These are phyloP conservation scores for Nannizzia gypsea DNA, from an alignment of 2,329 filamentous ascomycete species.

Conservation along the genomic window DNA sequence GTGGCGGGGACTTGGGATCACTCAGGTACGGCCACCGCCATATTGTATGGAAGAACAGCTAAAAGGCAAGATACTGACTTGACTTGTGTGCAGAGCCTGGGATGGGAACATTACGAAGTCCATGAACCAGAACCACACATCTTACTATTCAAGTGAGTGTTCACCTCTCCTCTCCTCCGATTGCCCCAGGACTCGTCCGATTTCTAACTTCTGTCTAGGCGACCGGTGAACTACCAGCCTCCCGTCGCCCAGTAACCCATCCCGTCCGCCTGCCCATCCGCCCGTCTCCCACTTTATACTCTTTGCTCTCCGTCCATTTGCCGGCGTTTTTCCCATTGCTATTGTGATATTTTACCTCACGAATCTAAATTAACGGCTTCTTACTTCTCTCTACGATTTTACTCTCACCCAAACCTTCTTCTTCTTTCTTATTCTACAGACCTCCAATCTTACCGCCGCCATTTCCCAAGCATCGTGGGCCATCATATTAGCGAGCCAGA, in stretches of 20 bases:
- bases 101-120: slow-evolving; percentile 99
- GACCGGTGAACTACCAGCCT: slow-evolving; percentile 73
- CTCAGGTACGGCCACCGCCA: slow-evolving; percentile 52
- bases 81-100: slow-evolving; percentile 60
- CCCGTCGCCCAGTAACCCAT: slow-evolving; percentile 30
- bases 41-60: background rate
- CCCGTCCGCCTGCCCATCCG: background rate
- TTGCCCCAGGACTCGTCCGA: background rate
- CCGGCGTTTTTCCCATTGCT: slow-evolving; percentile 8
- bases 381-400: background rate
- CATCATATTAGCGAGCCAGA: background rate
- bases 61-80: background rate
- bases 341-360: background rate
- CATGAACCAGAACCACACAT: slow-evolving; percentile 98
- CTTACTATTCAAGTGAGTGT: slow-evolving; percentile 70
- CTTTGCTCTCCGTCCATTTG: slow-evolving; percentile 5
- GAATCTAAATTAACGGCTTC: slow-evolving; percentile 1
- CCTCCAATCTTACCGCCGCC: background rate
- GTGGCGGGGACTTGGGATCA: slow-evolving; percentile 94
- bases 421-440: too few species aligned
- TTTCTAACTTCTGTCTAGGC: slow-evolving; percentile 40
- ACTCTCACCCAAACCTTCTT: background rate
- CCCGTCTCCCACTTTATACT: background rate
- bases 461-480: background rate
- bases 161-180: slow-evolving; percentile 11